A percentile compares a stretch with the other conserved stretches of the same genome.
Evolutionary conservation across 2,329 filamentous ascomycete species (phyloP).

Genomic region (Penicillium sp.): DNA sequence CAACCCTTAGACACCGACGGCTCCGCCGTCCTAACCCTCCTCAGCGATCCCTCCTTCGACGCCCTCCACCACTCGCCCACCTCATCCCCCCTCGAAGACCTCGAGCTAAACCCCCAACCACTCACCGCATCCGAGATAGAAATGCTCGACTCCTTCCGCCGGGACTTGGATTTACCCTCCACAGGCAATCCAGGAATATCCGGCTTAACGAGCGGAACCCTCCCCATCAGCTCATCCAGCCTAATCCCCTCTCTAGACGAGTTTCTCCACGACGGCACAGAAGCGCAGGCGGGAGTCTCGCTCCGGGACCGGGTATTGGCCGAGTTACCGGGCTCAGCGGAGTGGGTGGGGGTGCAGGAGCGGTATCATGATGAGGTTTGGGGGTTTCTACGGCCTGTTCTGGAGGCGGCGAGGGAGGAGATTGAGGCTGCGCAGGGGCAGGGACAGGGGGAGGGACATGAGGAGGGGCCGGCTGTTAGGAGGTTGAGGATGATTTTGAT

Average conservation of each 20-base stretch:
- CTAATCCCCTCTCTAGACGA: slow-evolving; percentile 40
- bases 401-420: slow-evolving; percentile 61
- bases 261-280: slow-evolving; percentile 26
- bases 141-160: slow-evolving; percentile 38
- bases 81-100: neutral
- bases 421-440: slow-evolving; percentile 40
- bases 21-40: slow-evolving; percentile 45
- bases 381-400: slow-evolving; percentile 64
- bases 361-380: slow-evolving; percentile 65
- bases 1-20: no score
- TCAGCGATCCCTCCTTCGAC: slow-evolving; percentile 32
- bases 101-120: slow-evolving; percentile 14
- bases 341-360: slow-evolving; percentile 42
- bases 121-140: slow-evolving; percentile 30
- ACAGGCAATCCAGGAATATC: no score
- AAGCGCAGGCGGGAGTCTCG: no score
- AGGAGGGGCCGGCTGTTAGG: slow-evolving; percentile 41
- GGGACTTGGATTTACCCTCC: slow-evolving; percentile 14
- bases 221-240: slow-evolving; percentile 31
- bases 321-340: slow-evolving; percentile 35
- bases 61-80: slow-evolving; percentile 5
- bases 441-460: slow-evolving; percentile 4
- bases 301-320: slow-evolving; percentile 36
- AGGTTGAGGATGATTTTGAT: slow-evolving; percentile 45
- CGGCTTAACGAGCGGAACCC: no score